Conservation (phyloP, 306 rosid genomes). For the Gastrolobium villosum region DNA sequence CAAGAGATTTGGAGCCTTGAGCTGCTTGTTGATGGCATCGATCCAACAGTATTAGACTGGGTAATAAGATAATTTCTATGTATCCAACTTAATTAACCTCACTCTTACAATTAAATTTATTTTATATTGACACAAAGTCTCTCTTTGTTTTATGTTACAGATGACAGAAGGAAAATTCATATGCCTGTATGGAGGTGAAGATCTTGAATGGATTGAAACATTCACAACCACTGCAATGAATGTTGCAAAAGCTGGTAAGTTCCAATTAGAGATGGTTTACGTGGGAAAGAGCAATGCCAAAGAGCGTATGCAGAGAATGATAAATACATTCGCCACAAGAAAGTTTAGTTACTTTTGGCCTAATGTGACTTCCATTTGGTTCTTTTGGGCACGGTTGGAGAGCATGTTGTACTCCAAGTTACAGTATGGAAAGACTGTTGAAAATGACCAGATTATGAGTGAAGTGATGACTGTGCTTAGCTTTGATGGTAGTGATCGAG, state of each 20-base stretch:
- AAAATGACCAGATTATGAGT: slow-evolving; percentile 67
- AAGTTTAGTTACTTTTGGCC: slow-evolving; percentile 67
- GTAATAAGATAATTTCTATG: slow-evolving; percentile 44
- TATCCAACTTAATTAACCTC: neutral
- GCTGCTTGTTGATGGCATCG: slow-evolving; percentile 74
- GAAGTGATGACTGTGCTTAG: slow-evolving; percentile 82
- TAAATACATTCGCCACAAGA: slow-evolving; percentile 39
- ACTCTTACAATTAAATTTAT: neutral
- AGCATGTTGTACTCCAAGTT: slow-evolving; percentile 87
- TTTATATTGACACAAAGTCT: neutral
- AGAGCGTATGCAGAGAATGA: slow-evolving; percentile 62
- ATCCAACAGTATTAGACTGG: slow-evolving; percentile 59
- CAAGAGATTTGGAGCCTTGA: slow-evolving; percentile 76
- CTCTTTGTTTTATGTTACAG: slow-evolving; percentile 50
- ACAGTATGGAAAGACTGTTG: slow-evolving; percentile 57
- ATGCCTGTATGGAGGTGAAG: slow-evolving; percentile 86
- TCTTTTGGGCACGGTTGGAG: slow-evolving; percentile 87
- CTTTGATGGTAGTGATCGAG: slow-evolving; percentile 83
- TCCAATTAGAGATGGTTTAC: slow-evolving; percentile 67
- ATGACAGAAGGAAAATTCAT: slow-evolving; percentile 57
- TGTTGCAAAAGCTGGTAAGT: slow-evolving; percentile 56
- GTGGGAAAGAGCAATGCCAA: slow-evolving; percentile 82
- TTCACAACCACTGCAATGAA: slow-evolving; percentile 61
- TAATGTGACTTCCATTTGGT: slow-evolving; percentile 67
- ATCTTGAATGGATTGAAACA: slow-evolving; percentile 75